phyloP scores from a whole-genome alignment of 352 stramenopile species.

The Thraustochytrium striatum region DNA sequence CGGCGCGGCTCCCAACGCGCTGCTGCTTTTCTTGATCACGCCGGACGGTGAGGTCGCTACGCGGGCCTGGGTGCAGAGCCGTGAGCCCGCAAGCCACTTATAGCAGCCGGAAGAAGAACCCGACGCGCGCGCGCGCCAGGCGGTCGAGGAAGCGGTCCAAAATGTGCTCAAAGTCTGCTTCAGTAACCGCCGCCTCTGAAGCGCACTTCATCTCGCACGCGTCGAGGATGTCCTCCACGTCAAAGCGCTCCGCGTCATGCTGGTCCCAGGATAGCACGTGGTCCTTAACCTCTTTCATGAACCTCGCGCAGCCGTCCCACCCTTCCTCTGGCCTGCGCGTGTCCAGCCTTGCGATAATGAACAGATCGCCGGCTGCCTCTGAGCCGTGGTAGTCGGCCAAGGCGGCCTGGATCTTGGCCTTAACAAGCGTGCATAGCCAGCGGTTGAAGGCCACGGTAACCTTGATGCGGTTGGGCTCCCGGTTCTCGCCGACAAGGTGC shows the following conservation, averaged over 20 bases:
- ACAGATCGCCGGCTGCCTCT: neutral
- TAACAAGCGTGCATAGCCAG: neutral
- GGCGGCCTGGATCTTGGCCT: neutral
- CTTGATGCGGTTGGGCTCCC: neutral
- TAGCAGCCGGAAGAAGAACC: neutral
- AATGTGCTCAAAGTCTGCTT: neutral
- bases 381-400: slow-evolving; percentile 22
- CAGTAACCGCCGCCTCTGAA: neutral
- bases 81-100: neutral
- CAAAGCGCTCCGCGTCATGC: neutral
- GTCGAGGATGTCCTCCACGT: slow-evolving; percentile 12
- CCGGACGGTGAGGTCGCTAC: neutral
- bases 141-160: neutral
- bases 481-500: neutral
- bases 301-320: neutral
- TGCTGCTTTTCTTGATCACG: neutral
- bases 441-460: neutral
- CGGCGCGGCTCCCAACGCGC: neutral
- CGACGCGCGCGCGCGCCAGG: neutral
- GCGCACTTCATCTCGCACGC: slow-evolving; percentile 17
- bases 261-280: neutral
- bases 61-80: neutral
- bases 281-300: slow-evolving; percentile 14
- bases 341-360: neutral
- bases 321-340: neutral